These are phyloP conservation scores for Kluyveromyces aestuarii DNA, from an alignment of 805 yeast genomes.

Conservation along the genomic window DNA sequence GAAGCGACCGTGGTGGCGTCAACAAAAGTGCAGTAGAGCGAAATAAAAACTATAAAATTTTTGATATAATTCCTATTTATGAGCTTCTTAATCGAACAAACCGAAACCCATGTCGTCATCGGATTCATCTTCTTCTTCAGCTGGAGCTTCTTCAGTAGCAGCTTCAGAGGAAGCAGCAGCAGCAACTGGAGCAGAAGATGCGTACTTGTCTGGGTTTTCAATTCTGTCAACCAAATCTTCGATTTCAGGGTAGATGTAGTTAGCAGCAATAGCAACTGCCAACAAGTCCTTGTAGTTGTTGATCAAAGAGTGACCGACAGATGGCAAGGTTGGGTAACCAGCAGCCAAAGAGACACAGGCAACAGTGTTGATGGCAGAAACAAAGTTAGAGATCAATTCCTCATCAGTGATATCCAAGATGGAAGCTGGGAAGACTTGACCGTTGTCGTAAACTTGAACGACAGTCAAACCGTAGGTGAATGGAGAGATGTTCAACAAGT, in stretches of 20 bases:
- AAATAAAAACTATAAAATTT: background rate
- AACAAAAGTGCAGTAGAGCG: background rate
- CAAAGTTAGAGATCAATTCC: slow-evolving; percentile 87
- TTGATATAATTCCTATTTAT: slow-evolving; percentile 2
- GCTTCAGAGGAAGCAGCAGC: slow-evolving; percentile 59
- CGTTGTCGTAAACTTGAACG: slow-evolving; percentile 96
- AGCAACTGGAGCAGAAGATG: slow-evolving; percentile 98
- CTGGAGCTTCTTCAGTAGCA: slow-evolving; percentile 61
- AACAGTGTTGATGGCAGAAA: slow-evolving; percentile 84
- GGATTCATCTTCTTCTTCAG: slow-evolving; percentile 67
- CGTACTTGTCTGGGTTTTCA: slow-evolving; percentile 99
- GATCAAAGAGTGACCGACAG: slow-evolving; percentile 97
- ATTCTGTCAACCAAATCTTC: slow-evolving; percentile 99
- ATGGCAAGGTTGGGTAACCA: slow-evolving; percentile 99
- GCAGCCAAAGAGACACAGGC: slow-evolving; percentile 95
- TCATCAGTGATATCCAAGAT: slow-evolving; percentile 98
- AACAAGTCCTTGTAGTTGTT: slow-evolving; percentile 98
- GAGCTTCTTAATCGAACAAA: slow-evolving; percentile 76
- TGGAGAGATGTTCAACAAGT: slow-evolving; percentile 99
- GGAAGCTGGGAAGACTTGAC: slow-evolving; percentile 94
- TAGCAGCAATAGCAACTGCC: slow-evolving; percentile 96
- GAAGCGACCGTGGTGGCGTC: too few relatives aligned
- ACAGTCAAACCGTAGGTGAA: slow-evolving; percentile 97
- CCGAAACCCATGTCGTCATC: slow-evolving; percentile 89
- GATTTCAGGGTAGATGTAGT: slow-evolving; percentile 98